These are phyloP conservation scores for Agastache rugosa DNA, from an alignment of 257 asterid species.

Conservation along the genomic window DNA sequence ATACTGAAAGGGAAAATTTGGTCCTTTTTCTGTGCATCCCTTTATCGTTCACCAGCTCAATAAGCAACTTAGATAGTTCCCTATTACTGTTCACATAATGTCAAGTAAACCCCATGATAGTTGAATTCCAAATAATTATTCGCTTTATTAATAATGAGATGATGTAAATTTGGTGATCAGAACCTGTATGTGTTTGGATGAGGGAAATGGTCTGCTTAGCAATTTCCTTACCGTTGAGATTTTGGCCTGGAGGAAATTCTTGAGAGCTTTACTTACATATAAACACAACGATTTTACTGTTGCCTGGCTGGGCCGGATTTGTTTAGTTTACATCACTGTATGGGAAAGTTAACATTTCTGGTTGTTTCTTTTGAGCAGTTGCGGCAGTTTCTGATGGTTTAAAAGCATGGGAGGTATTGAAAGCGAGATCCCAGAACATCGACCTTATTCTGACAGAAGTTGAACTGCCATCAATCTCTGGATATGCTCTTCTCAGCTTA, in stretches of 20 bases:
- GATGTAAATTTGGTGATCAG: constrained; percentile 1
- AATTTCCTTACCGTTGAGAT: not conserved
- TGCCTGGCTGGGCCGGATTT: not conserved
- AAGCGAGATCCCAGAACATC: constrained; percentile 55
- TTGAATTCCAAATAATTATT: not conserved
- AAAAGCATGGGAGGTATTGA: constrained; percentile 88
- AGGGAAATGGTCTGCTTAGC: constrained; percentile 1
- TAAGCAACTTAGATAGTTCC: not conserved
- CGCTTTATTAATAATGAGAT: not conserved
- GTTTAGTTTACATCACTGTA: not conserved
- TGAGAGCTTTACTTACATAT: not conserved
- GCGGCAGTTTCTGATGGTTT: constrained; percentile 84
- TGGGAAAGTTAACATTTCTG: constrained; percentile 10
- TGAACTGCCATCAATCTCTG: constrained; percentile 82
- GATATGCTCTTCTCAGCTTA: constrained; percentile 85
- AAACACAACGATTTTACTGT: not conserved
- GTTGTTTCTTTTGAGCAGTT: constrained; percentile 50
- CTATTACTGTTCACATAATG: not conserved
- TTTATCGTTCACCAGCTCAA: not conserved
- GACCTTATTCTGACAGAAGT: constrained; percentile 88
- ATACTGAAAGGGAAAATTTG: not conserved
- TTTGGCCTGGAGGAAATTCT: constrained; percentile 3
- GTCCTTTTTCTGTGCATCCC: not conserved
- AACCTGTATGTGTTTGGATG: not conserved
- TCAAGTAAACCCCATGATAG: not conserved